Conservation (phyloP, 1,284 basidiomycete genomes). For the Trichosporon sp. region DNA sequence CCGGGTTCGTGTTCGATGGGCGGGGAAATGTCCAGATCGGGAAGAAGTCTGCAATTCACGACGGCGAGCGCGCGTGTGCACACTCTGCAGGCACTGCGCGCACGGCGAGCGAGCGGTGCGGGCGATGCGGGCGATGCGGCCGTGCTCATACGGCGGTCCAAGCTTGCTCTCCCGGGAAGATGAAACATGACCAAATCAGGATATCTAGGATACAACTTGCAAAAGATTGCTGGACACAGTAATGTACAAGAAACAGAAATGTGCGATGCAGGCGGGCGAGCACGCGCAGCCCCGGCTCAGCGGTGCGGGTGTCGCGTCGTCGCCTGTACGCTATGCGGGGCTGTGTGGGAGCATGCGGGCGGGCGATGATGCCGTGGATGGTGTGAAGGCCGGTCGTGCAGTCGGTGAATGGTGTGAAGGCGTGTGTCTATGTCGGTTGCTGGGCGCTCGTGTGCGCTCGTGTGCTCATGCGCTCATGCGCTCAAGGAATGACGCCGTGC, state of each 20-base stretch:
- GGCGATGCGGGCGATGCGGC: neutral
- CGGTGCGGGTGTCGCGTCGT: neutral
- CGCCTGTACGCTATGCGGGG: neutral
- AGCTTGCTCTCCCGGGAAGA: neutral
- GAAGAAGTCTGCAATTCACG: neutral
- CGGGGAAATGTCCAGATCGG: neutral
- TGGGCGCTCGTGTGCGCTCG: no score
- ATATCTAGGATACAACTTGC: constrained; percentile 1
- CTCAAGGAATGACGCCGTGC: constrained; percentile 1
- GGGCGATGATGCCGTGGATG: neutral
- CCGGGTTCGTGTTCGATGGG: neutral
- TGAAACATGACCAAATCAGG: neutral
- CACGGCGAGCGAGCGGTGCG: neutral
- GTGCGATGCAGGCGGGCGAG: neutral
- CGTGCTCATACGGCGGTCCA: neutral
- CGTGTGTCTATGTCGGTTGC: neutral
- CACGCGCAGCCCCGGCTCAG: neutral
- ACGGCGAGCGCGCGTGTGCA: neutral
- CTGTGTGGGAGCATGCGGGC: neutral
- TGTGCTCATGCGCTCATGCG: no score
- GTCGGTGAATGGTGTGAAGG: neutral
- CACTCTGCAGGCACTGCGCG: no score
- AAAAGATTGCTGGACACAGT: neutral
- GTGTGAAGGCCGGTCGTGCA: neutral
- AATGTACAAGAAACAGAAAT: neutral